Base-by-base conservation (phyloP, 768 basidiomycete genomes). In the Lentinula sp. region DNA sequence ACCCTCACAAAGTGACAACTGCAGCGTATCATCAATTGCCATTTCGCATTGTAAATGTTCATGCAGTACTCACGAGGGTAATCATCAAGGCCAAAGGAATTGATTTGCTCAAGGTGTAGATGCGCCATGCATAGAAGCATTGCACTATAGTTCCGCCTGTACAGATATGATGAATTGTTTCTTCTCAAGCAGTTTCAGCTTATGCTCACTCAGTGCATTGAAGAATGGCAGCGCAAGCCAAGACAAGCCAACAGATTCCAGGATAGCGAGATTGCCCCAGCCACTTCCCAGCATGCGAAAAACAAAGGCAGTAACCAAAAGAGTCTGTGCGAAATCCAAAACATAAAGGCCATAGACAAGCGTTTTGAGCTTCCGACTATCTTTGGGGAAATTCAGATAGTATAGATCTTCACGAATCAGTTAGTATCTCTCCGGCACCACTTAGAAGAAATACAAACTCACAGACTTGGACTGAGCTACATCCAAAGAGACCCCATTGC, bases 331-430 rank as follows among this genome's bases (percentile, higher is more conserved):
- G 10, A 37, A 32, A 52, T 52, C 51, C 35, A 52, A 21, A 13
- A 52, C 16, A 21, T 52, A 52, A 6, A 52, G 51, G 51, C 51
- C 51, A 52, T 52, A 52, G 31, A 52, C 51, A 52, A 52, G 51
- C 8, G 51, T 37, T n/a, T 52, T 52, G 31, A 52, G 35, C 15
- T 52, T 32, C 51, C 28, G 9, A 21, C 7, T 21, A 34, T 52
- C 51, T 8, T 52, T 52, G 51, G 51, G 51, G 51, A 52, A 52
- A 34, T 37, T 52, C 13, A 52, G 23, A 34, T 52, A 52, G 18
- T 52, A 52, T 37, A 52, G 34, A 21, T 52, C 51, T 52, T 52
- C 3, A 52, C 18, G 7, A 52, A 52, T 7, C 0, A 18, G 4
- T 34, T 21, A 32, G 15, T 11, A 28, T 28, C 8, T 28, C 31